Percentiles rank a stretch among this genome's conserved stretches.
These are phyloP conservation scores for Trichothecium roseum DNA, from an alignment of 2,329 filamentous ascomycete genomes.

Conservation along the genomic window DNA sequence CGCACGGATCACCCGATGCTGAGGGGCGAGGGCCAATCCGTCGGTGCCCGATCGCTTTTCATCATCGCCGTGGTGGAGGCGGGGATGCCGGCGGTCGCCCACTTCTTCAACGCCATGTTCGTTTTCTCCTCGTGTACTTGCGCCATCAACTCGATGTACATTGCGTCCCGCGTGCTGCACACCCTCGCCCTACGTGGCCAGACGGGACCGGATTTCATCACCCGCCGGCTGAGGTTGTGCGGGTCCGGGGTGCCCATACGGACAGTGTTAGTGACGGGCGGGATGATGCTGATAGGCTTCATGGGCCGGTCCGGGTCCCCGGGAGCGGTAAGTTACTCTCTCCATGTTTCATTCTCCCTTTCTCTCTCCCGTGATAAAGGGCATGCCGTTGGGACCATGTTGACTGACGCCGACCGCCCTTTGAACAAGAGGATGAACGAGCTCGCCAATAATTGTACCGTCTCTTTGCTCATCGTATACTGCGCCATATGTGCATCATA, in stretches of 20 bases:
- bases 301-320: slow-evolving; percentile 26
- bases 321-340: slow-evolving; percentile 21
- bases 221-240: slow-evolving; percentile 21
- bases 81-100: slow-evolving; percentile 20
- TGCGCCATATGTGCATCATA: slow-evolving; percentile 28
- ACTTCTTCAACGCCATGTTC: slow-evolving; percentile 28
- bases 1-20: slow-evolving; percentile 26
- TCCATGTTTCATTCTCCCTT: too few relatives aligned
- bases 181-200: slow-evolving; percentile 25
- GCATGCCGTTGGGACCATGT: too few relatives aligned
- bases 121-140: slow-evolving; percentile 25
- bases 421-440: slow-evolving; percentile 21
- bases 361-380: too few relatives aligned
- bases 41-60: slow-evolving; percentile 20
- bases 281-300: slow-evolving; percentile 25
- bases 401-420: slow-evolving; percentile 4
- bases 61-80: slow-evolving; percentile 26
- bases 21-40: slow-evolving; percentile 25
- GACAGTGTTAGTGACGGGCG: slow-evolving; percentile 25
- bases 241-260: slow-evolving; percentile 26
- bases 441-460: slow-evolving; percentile 24
- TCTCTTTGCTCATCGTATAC: slow-evolving; percentile 29
- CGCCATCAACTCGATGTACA: slow-evolving; percentile 26
- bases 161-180: slow-evolving; percentile 24
- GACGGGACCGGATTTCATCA: slow-evolving; percentile 28